Base-by-base conservation (phyloP, 768 basidiomycete species). In the Suillus hirtellus region DNA sequence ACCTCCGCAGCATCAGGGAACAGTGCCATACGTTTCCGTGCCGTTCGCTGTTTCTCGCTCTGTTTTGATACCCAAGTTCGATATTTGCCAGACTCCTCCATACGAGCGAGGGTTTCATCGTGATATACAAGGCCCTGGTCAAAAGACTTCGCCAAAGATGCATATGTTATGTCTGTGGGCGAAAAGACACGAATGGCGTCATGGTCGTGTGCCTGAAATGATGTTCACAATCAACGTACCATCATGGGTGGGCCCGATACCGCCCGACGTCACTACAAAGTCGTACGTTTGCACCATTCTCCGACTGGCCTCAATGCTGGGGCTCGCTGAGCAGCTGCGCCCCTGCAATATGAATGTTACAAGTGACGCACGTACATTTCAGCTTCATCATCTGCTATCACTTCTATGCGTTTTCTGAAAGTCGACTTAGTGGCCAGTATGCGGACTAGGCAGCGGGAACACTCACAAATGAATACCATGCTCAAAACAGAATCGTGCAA, bases 201-300 rank as follows among this genome's bases (percentile, higher is more conserved):
- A 64, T 31, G 52, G 21, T 35, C 53, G 8, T 49, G 49, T 0
- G 40, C 7, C 10, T 58, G 27, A 35, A 50, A 44, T 50, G 31
- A 58, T n/a, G 34, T n/a, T 49, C 15, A 52, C 9, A 40, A 60
- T 24, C 37, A 15, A 55, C 82, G 62, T 66, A 91, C 92, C 92
- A 70, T 93, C 93, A 70, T 95, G 93, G 14, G 93, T 96, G 3
- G 93, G 92, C 0, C 94, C 94, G 61, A 97, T 94, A 0, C 96
- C 95, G 1, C 96, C 95, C 14, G 87, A 89, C 0, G 93, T 96
- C 60, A 98, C 82, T 35, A 97, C 95, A 68, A 95, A 88, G 73
- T 97, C 96, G 73, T 95, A 96, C 53, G 83, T 84, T 43, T 81
- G 76, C 44, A 90, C 89, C 84, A 99, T 86, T 21, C 94, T 81